Base-by-base conservation (phyloP, 2,329 filamentous ascomycete species). In the Zasmidium angulare region DNA sequence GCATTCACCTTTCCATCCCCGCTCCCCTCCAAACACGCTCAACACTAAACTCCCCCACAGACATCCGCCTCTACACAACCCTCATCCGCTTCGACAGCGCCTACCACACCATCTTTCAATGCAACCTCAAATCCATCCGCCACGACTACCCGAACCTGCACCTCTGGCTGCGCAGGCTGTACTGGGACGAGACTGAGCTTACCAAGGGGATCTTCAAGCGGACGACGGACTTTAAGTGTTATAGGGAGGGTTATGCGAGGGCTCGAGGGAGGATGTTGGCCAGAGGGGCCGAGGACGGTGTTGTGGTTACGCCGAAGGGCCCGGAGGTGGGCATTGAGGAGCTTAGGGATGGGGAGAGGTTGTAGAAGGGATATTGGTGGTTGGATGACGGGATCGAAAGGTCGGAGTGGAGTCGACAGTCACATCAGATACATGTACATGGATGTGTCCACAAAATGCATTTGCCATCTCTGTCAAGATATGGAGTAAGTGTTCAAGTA, bases 101-200 rank as follows among this genome's bases (percentile, higher is more conserved):
- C 68, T 96, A 96, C 71, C 89, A 96, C 55, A 91, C 95, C 77
- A 89, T 93, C 76, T 93, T 93, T 81, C 89, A 89, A 77, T 88
- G 85, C 66, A 89, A 88, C 61, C 68, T 87, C 19, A 84, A 82
- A 66, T 85, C 83, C 67, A 85, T 89, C 59, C 77, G 85, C 2
- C 79, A 86, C 64, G 84, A 87, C 66, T 88, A 86, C 63, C 79
- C 78, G 40, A 68, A 70, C 1, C 70, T 82, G 24, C 74, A 81
- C 60, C 71, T 72, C 26, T 82, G 80, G 80, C 68, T 80, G 62
- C 69, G 78, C 58, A 73, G 72, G 22, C 62, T 82, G 23, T 82
- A 82, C 60, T 81, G 77, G 72, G 77, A 81, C 63, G 74, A 76
- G 36, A 75, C 47, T 11, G 73, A 76, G 43, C 67, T 68, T 56